Percentiles rank a stretch among this genome's conserved stretches.
Evolutionary conservation across 768 basidiomycete genomes (phyloP).

Genomic region (Tulasnella sp.): DNA sequence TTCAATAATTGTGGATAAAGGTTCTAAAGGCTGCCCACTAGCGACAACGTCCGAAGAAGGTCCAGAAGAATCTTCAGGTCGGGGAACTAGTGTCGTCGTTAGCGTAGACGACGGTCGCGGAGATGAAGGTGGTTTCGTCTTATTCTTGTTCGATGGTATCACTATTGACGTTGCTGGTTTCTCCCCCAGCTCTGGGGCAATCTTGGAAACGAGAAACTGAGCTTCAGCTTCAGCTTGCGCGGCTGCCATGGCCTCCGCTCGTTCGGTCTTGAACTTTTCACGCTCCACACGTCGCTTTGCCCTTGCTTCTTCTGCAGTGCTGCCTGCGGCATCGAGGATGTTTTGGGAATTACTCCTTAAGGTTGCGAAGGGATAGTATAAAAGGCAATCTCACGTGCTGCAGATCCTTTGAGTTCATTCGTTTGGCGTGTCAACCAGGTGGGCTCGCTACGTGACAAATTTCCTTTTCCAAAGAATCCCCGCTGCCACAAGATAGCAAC

Average conservation of each 20-base stretch:
- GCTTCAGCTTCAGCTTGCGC: constrained; percentile 76
- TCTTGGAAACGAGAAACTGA: constrained; percentile 64
- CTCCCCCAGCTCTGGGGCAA: constrained; percentile 28
- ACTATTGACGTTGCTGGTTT: constrained; percentile 1
- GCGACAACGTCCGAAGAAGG: not conserved
- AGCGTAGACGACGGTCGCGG: constrained; percentile 3
- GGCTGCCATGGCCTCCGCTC: constrained; percentile 80
- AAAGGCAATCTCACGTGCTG: constrained; percentile 48
- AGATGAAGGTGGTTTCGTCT: constrained; percentile 5
- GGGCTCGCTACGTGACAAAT: constrained; percentile 90
- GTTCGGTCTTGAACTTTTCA: constrained; percentile 87
- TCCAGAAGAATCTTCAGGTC: not conserved
- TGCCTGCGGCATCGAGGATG: constrained; percentile 39
- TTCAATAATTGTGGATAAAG: constrained; percentile 8
- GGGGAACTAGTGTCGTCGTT: not conserved
- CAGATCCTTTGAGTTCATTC: constrained; percentile 55
- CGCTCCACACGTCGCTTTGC: constrained; percentile 83
- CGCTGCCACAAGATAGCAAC: constrained; percentile 73
- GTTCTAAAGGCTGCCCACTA: not conserved
- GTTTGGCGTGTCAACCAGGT: constrained; percentile 83
- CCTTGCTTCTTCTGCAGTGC: constrained; percentile 89
- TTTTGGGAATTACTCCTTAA: not conserved
- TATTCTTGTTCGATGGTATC: constrained; percentile 25
- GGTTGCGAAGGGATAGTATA: constrained; percentile 34
- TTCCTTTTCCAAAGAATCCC: constrained; percentile 98